phyloP scores from a whole-genome alignment of 202 grass and related monocot genomes.

The Alloteropsis angusta region DNA sequence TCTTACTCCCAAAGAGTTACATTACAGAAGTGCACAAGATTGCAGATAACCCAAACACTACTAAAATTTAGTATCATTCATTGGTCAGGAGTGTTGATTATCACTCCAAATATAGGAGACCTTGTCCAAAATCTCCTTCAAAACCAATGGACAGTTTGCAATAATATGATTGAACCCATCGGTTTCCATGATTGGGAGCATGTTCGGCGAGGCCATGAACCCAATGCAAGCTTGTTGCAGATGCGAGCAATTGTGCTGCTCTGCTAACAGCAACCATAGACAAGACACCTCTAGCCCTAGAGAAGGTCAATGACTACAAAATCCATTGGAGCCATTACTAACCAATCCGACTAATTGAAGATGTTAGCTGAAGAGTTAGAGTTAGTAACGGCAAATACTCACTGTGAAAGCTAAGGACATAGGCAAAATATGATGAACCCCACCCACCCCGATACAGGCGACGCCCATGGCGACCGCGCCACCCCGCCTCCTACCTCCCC shows the following conservation, averaged over 20 bases:
- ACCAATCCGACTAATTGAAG: too few relatives aligned
- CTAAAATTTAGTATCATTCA: slow-evolving; percentile 11
- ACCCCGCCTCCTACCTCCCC: too few relatives aligned
- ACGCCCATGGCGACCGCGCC: too few relatives aligned
- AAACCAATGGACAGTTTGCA: slow-evolving; percentile 20
- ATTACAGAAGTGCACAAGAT: neutral
- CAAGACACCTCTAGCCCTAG: too few relatives aligned
- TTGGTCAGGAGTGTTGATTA: neutral
- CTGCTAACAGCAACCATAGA: too few relatives aligned
- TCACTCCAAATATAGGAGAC: slow-evolving; percentile 29
- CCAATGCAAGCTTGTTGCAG: slow-evolving; percentile 29
- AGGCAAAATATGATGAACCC: too few relatives aligned
- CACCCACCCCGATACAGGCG: too few relatives aligned
- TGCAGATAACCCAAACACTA: neutral
- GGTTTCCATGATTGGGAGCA: slow-evolving; percentile 19
- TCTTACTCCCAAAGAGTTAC: neutral
- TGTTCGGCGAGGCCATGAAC: slow-evolving; percentile 28
- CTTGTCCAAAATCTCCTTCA: slow-evolving; percentile 37
- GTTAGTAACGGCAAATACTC: too few relatives aligned
- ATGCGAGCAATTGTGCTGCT: slow-evolving; percentile 26
- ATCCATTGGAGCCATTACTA: too few relatives aligned
- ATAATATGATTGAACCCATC: slow-evolving; percentile 40
- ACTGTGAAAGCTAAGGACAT: too few relatives aligned
- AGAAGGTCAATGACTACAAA: too few relatives aligned
- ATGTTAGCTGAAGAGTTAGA: too few relatives aligned